Evolutionary conservation across 495 filamentous ascomycete species (phyloP).

Genomic region (Talaromyces proteolyticus): DNA sequence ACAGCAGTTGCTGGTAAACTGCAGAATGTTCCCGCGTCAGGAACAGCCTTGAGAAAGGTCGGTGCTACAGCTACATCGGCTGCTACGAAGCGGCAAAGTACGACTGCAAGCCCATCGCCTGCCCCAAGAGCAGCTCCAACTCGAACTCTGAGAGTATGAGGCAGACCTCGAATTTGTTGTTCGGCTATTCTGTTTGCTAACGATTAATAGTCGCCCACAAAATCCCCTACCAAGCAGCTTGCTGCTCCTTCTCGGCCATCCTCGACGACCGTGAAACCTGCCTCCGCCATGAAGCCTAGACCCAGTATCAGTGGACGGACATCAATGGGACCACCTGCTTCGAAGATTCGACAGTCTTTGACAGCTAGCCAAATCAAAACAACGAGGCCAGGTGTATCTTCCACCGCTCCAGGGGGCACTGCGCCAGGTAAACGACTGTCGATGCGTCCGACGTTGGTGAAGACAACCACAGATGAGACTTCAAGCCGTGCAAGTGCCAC

Average conservation of each 20-base stretch:
- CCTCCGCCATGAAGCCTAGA: conserved; percentile 45
- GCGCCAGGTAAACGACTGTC: conserved; percentile 33
- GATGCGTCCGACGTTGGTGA: conserved; percentile 19
- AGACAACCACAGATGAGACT: conserved; percentile 23
- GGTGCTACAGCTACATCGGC: conserved; percentile 36
- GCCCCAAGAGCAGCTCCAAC: conserved; percentile 36
- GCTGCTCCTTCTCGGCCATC: conserved; percentile 48
- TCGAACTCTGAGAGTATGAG: conserved; percentile 55
- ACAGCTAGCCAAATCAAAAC: conserved; percentile 25
- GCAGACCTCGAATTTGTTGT: conserved; percentile 6
- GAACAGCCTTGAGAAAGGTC: conserved; percentile 27
- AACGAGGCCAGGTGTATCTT: conserved; percentile 27
- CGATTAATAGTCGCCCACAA: conserved; percentile 59
- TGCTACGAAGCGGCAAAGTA: conserved; percentile 55
- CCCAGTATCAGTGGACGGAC: conserved; percentile 46
- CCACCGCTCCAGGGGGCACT: conserved; percentile 15
- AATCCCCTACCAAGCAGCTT: conserved; percentile 76
- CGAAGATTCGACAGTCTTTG: conserved; percentile 34
- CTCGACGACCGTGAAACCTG: conserved; percentile 44
- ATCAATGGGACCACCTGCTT: conserved; percentile 61
- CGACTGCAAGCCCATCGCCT: conserved; percentile 62
- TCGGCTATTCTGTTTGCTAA: conserved; percentile 4
- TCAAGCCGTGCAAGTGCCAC: conserved; percentile 19
- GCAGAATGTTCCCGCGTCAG: conserved; percentile 22
- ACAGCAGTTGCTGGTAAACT: conserved; percentile 20